Conservation (phyloP, 2,329 filamentous ascomycete genomes). For the Penicillium expansum region DNA sequence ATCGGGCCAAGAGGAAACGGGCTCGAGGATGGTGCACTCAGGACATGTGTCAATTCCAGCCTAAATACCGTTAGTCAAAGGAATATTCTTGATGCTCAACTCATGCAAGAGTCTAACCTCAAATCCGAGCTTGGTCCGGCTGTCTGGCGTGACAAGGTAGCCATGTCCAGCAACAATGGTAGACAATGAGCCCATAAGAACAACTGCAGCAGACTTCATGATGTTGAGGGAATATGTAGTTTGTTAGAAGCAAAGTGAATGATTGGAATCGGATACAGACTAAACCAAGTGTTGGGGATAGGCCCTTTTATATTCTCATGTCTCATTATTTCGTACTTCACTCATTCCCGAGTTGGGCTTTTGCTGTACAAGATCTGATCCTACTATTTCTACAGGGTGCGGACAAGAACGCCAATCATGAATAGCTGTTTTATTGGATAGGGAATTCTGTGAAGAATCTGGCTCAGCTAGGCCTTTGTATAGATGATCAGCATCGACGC, state of each 20-base stretch:
- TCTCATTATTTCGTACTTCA: neutral
- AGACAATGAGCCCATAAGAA: conserved; percentile 4
- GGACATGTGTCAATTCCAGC: conserved; percentile 52
- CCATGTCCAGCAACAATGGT: conserved; percentile 43
- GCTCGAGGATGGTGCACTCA: conserved; percentile 56
- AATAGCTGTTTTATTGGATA: no score
- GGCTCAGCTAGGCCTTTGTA: neutral
- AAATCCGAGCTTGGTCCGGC: conserved; percentile 46
- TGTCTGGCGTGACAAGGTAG: conserved; percentile 46
- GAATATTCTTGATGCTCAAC: neutral
- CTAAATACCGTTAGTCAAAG: conserved; percentile 26
- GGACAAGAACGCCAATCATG: neutral
- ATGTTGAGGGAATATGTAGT: neutral
- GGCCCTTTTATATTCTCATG: neutral
- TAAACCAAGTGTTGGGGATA: neutral
- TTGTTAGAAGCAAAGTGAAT: neutral
- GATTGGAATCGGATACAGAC: neutral
- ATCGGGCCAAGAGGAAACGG: conserved; percentile 52
- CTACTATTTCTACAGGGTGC: neutral
- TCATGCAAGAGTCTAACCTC: conserved; percentile 35
- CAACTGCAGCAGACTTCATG: neutral
- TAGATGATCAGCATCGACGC: neutral
- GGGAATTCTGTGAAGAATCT: neutral
- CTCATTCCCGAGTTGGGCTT: no score
- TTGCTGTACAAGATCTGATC: neutral